Evolutionary conservation across 108 stramenopile species (phyloP).

Genomic region (Cyclotella cryptica): DNA sequence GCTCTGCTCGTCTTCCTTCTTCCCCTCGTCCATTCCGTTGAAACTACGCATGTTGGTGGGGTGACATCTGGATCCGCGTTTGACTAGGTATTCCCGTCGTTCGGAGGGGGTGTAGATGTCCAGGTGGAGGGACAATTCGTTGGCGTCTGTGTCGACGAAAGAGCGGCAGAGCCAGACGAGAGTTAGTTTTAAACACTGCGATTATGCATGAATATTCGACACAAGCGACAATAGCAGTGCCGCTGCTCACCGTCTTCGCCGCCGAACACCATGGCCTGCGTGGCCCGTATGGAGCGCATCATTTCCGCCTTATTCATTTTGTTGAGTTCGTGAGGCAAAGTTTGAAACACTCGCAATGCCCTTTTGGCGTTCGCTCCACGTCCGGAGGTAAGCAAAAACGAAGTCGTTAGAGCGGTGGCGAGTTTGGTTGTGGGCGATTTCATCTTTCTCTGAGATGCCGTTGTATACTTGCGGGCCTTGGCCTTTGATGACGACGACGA

Average conservation of each 20-base stretch:
- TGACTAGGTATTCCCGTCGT: conserved; percentile 46
- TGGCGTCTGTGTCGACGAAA: not conserved
- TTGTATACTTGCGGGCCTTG: too few relatives aligned
- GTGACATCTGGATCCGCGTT: conserved; percentile 37
- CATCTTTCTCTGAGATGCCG: too few relatives aligned
- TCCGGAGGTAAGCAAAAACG: too few relatives aligned
- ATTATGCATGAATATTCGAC: not conserved
- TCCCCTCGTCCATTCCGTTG: conserved; percentile 13
- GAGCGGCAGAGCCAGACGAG: not conserved
- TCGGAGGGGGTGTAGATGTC: conserved; percentile 53
- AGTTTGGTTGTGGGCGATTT: too few relatives aligned
- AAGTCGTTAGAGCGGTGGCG: too few relatives aligned
- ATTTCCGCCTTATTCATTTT: conserved; percentile 27
- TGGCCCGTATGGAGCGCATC: conserved; percentile 36
- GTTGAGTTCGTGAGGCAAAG: conserved; percentile 33
- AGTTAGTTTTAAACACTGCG: not conserved
- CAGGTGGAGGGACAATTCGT: conserved; percentile 14
- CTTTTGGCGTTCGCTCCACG: too few relatives aligned
- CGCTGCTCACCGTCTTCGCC: conserved; percentile 2
- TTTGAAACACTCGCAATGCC: conserved; percentile 37
- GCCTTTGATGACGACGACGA: too few relatives aligned
- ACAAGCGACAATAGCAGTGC: not conserved
- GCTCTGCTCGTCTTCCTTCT: conserved; percentile 6
- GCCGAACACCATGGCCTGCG: conserved; percentile 45
- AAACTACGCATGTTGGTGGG: conserved; percentile 28